Evolutionary conservation across 2,329 filamentous ascomycete genomes (phyloP), one percentile per base, ranked within the genome.

Genomic region (Parascedosporium putredinis): DNA sequence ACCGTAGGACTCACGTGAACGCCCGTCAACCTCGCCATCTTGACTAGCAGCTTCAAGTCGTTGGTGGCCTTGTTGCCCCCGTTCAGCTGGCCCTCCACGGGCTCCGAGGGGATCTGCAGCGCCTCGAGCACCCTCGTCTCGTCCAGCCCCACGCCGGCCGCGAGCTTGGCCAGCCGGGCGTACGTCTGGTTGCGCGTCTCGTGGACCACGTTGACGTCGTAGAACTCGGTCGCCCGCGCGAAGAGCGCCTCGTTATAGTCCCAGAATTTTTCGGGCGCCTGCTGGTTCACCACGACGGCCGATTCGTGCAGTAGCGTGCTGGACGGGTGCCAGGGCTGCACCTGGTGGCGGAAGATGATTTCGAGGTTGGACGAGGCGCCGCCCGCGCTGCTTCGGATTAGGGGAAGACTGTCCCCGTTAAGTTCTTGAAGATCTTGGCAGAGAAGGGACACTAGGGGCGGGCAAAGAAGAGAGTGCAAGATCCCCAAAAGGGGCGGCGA

Each of bases 321-420:
- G 18, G 85, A 88, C 2, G 91, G 91, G 68, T 97, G 90, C 91
- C 91, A 95, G 12, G 89, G 88, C 70, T 95, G 89, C 60, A 96
- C 80, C 64, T 95, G 89, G 64, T 91, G 90, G 46, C 90, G 84
- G 73, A 96, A 87, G 60, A 97, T 78, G 57, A 95, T 73, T 58
- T 86, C 76, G 2, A 95, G 69, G 53, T 74, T 75, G 52, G 71
- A 57, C 12, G 71, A 64, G n/a, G n/a, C n/a, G n/a, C 63, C 71
- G 73, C 22, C 69, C 58, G 55, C 85, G 81, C 58, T 81, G 81
- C 72, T 58, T 53, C 75, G 72, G 57, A 95, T 73, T 45, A 78
- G 64, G 86, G 83, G 52, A 79, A 71, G 52, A 95, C 78, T 25
- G 72, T 67, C 51, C 66, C 70, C 67, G 84, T 83, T 58, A 96